Evolutionary conservation across 495 filamentous ascomycete genomes (phyloP), one percentile per base, ranked within the genome.

Genomic region (Lepraria neglecta): DNA sequence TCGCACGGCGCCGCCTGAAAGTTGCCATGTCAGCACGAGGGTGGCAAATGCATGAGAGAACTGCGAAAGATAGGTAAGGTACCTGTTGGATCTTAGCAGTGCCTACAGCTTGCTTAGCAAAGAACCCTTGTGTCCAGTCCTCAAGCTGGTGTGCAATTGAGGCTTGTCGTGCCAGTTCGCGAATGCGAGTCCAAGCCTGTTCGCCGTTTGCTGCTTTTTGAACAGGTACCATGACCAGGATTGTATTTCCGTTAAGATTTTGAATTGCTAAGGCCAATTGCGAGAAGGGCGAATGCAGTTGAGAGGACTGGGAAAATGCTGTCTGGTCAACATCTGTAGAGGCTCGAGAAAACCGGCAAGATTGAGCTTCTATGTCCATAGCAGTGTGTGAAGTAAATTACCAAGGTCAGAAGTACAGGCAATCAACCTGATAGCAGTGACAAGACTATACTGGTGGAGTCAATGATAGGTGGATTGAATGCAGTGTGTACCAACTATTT

Each of bases 221-320:
- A n/a, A 52, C 28, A 52, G 48, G 48, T 33, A 31, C 10, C 15
- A 52, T 15, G 5, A 33, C 48, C 28, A 52, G 48, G 28, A 52
- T 52, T 3, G 24, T 28, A n/a, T 19, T 52, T 31, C 48, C 48
- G 9, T 31, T 52, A 9, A 52, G 12, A 31, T n/a, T 52, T 15
- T 24, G 48, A 17, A 52, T 33, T 10, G 48, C 48, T 31, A 52
- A 11, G n/a, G 48, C 48, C 48, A 52, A n/a, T 52, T n/a, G 48
- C 15, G 27, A 6, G 6, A 1, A 0, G 31, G 27, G 3, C 1
- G 11, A 7, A 0, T 31, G 6, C n/a, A 3, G 10, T 15, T n/a
- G 14, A 15, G 15, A 17, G 2, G 14, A 5, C 6, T 10, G 48
- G 21, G 30, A 28, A 24, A 11, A n/a, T 6, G 27, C 12, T 51